Percentiles rank a stretch among this genome's conserved stretches.
phyloP scores from a whole-genome alignment of 768 basidiomycete genomes.

The Auriculariales sp. region DNA sequence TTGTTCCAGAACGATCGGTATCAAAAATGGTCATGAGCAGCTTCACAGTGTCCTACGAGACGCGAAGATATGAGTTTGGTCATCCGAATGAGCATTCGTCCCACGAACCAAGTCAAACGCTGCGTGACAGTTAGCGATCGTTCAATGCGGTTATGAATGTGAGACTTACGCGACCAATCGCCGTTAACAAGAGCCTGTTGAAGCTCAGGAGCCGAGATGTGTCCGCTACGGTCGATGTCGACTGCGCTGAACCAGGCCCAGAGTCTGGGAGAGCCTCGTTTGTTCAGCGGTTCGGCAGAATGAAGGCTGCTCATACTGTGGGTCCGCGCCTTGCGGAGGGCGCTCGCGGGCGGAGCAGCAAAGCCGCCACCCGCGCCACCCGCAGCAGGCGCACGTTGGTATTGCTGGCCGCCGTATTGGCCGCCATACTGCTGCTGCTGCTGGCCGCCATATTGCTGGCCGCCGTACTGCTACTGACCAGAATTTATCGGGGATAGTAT shows the following conservation, averaged over 20 bases:
- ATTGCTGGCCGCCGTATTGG: constrained; percentile 19
- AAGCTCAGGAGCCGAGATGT: constrained; percentile 50
- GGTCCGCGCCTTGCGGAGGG: constrained; percentile 56
- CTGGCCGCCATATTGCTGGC: no score
- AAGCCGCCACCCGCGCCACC: constrained; percentile 19
- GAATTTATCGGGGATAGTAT: no score
- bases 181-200: constrained; percentile 38
- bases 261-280: constrained; percentile 27
- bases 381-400: not conserved
- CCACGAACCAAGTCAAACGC: not conserved
- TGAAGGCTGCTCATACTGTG: constrained; percentile 36
- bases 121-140: not conserved
- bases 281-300: not conserved
- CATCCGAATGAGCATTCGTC: not conserved
- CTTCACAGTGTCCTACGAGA: constrained; percentile 79
- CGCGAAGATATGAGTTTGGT: constrained; percentile 12
- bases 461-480: no score
- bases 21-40: constrained; percentile 76
- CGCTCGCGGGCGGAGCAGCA: constrained; percentile 16
- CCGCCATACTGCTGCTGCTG: constrained; percentile 13
- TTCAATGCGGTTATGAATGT: not conserved
- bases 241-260: constrained; percentile 64
- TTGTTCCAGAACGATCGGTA: constrained; percentile 60
- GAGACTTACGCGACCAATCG: constrained; percentile 60
- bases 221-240: constrained; percentile 45